phyloP scores from a whole-genome alignment of 768 basidiomycete genomes.

The Termitomyces sp. region DNA sequence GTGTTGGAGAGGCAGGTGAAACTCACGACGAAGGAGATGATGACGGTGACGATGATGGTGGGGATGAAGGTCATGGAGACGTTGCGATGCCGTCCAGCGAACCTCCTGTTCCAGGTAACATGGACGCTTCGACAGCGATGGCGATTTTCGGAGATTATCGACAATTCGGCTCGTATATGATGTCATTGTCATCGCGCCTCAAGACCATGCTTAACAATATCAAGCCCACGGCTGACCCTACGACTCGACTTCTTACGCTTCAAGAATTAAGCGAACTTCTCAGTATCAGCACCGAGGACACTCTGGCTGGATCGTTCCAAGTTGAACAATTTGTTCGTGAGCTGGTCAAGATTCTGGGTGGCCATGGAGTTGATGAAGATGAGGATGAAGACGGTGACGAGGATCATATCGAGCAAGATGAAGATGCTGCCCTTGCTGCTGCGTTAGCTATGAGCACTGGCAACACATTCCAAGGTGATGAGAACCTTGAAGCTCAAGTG shows the following conservation, averaged over 20 bases:
- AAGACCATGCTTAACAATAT: constrained; percentile 90
- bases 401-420: constrained; percentile 58
- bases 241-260: constrained; percentile 81
- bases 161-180: constrained; percentile 89
- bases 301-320: constrained; percentile 92
- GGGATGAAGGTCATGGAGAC: constrained; percentile 38
- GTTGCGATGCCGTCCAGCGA: constrained; percentile 30
- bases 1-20: constrained; percentile 40
- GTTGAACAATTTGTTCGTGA: constrained; percentile 91
- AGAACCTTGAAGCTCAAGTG: constrained; percentile 90
- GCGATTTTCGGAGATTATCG: constrained; percentile 87
- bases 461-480: constrained; percentile 68
- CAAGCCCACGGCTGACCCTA: constrained; percentile 79
- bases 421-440: constrained; percentile 87
- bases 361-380: constrained; percentile 69
- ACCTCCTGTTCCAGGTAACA: constrained; percentile 44
- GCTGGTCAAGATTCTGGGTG: constrained; percentile 86
- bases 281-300: constrained; percentile 96
- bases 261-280: constrained; percentile 95
- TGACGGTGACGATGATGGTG: constrained; percentile 35
- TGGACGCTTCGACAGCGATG: constrained; percentile 71
- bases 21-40: constrained; percentile 37
- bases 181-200: constrained; percentile 80
- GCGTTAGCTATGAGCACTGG: constrained; percentile 81
- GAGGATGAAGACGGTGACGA: constrained; percentile 72